phyloP scores from a whole-genome alignment of 2,329 filamentous ascomycete genomes.

The Immersiporthe knoxdaviesiana region DNA sequence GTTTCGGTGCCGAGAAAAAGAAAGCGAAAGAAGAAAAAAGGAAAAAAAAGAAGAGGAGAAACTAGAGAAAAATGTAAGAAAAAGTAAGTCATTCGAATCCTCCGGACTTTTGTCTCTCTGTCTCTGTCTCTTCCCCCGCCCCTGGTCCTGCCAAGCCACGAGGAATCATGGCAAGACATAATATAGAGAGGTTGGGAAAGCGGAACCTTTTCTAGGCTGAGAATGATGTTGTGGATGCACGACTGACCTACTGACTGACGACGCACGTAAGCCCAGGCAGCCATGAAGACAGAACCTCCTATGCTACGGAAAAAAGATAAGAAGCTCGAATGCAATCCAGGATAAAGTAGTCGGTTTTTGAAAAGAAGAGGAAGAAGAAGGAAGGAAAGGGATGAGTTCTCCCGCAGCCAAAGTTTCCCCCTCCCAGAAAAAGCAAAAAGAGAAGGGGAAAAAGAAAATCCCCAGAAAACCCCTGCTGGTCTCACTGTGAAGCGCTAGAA shows the following conservation, averaged over 20 bases:
- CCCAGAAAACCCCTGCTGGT: not conserved
- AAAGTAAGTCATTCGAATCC: not conserved
- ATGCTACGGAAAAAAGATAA: not conserved
- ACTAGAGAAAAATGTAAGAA: not conserved
- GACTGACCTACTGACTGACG: not conserved
- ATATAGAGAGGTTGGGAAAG: not conserved
- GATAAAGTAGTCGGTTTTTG: not conserved
- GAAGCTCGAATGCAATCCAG: not conserved
- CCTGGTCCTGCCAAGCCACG: not conserved
- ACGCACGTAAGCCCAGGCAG: slow-evolving; percentile 1
- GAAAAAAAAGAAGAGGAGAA: not conserved
- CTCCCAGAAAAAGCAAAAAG: not conserved
- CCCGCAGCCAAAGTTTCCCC: no score
- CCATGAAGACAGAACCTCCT: not conserved
- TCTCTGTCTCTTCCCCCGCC: not conserved
- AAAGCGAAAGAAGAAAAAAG: not conserved
- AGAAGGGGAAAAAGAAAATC: no score
- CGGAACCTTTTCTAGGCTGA: not conserved
- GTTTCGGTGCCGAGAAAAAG: not conserved
- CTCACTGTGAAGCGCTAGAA: not conserved
- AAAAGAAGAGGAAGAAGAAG: not conserved
- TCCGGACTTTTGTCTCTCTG: not conserved
- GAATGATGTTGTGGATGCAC: not conserved
- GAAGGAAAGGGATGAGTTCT: not conserved
- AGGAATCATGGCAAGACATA: not conserved